Conservation (phyloP, 441 rosid species). For the Erodium texanum region DNA sequence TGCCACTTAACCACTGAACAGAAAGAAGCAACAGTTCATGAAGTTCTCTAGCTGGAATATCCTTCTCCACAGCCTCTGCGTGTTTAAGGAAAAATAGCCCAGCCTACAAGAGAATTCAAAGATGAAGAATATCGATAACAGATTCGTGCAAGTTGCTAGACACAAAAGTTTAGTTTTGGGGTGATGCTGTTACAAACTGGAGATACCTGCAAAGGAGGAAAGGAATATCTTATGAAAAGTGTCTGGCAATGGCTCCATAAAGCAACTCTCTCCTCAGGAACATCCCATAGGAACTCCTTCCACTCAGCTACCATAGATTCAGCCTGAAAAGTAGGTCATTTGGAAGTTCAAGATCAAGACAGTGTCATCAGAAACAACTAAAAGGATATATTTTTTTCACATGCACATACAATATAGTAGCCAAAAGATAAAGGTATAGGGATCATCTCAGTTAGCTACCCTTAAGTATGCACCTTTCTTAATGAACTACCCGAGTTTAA, state of each 20-base stretch:
- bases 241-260: constrained; percentile 98
- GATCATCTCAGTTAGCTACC: too few species aligned
- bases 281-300: constrained; percentile 99
- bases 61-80: constrained; percentile 92
- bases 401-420: not conserved
- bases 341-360: constrained; percentile 2
- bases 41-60: constrained; percentile 90
- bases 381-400: not conserved
- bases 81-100: constrained; percentile 92
- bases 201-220: constrained; percentile 75
- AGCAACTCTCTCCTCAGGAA: constrained; percentile 97
- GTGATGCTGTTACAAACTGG: constrained; percentile 13
- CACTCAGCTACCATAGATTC: constrained; percentile 99
- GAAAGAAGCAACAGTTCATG: constrained; percentile 83
- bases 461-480: too few species aligned
- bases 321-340: constrained; percentile 44
- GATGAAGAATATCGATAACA: constrained; percentile 12
- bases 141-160: constrained; percentile 17
- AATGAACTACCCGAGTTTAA: too few species aligned
- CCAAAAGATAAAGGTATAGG: not conserved
- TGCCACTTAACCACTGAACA: constrained; percentile 95
- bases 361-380: constrained; percentile 9
- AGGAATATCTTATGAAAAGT: constrained; percentile 74
- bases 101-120: constrained; percentile 53
- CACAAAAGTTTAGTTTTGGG: constrained; percentile 14